A percentile compares a stretch with the other conserved stretches of the same genome.
Conservation (phyloP, 192 early-diverging fungal species). For the Polychytrium aggregatum region DNA sequence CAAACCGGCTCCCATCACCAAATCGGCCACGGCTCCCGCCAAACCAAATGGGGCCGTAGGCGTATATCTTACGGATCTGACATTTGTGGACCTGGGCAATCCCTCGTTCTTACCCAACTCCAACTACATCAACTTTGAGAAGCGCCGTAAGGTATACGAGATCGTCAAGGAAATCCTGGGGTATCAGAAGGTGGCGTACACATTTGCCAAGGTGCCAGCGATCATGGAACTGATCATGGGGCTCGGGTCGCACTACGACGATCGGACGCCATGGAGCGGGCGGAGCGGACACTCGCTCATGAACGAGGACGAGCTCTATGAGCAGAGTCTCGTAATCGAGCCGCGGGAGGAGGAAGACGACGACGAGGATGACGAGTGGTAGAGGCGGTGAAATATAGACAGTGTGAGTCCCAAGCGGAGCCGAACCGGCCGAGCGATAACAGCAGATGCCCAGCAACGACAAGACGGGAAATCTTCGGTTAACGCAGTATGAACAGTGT, state of each 20-base stretch:
- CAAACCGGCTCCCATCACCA: no score
- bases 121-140: slow-evolving; percentile 48
- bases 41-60: slow-evolving; percentile 14
- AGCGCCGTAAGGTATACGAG: slow-evolving; percentile 33
- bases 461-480: no score
- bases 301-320: slow-evolving; percentile 32
- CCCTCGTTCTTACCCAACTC: slow-evolving; percentile 36
- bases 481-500: no score
- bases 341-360: slow-evolving; percentile 27
- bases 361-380: slow-evolving; percentile 18
- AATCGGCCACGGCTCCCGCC: no score
- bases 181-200: slow-evolving; percentile 27
- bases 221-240: slow-evolving; percentile 18
- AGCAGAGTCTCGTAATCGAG: slow-evolving; percentile 26
- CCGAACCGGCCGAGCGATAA: no score
- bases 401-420: no score
- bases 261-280: not conserved
- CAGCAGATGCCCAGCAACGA: no score
- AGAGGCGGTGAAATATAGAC: no score
- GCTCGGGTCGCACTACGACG: not conserved
- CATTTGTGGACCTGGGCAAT: slow-evolving; percentile 44
- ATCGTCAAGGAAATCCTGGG: slow-evolving; percentile 32
- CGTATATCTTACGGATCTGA: slow-evolving; percentile 44
- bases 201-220: slow-evolving; percentile 11
- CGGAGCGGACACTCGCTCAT: slow-evolving; percentile 5